phyloP scores from a whole-genome alignment of 345 rosid species.

The Salix brachista region DNA sequence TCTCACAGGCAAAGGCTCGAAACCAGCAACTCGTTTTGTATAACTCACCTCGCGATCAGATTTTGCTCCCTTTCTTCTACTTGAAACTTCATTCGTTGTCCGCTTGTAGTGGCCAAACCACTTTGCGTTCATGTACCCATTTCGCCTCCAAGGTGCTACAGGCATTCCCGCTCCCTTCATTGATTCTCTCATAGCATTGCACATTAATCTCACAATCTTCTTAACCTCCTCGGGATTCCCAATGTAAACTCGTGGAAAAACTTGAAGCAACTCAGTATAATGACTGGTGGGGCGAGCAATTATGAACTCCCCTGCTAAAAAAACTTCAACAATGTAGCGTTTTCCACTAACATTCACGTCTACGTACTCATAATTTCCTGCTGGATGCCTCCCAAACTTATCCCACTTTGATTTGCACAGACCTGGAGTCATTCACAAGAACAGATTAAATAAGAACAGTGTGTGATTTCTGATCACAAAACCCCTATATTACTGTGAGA shows the following conservation, averaged over 20 bases:
- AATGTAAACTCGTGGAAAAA: slow-evolving; percentile 47
- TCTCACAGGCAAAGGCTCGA: slow-evolving; percentile 14
- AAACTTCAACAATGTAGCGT: slow-evolving; percentile 61
- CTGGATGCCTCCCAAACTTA: slow-evolving; percentile 45
- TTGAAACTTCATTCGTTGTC: slow-evolving; percentile 40
- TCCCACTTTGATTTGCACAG: slow-evolving; percentile 89
- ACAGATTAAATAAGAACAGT: too few species aligned
- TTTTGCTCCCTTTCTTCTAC: not conserved
- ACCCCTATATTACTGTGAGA: too few species aligned
- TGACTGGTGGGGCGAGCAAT: slow-evolving; percentile 60
- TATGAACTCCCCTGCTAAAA: slow-evolving; percentile 49
- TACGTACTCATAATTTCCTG: slow-evolving; percentile 62
- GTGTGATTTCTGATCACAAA: too few species aligned
- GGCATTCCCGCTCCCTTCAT: slow-evolving; percentile 44
- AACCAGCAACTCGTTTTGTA: slow-evolving; percentile 22
- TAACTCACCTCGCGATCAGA: not conserved
- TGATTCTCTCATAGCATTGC: slow-evolving; percentile 48
- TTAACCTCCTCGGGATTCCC: slow-evolving; percentile 53
- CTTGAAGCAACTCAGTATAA: slow-evolving; percentile 38
- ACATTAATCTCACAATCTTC: slow-evolving; percentile 60
- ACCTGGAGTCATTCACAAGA: slow-evolving; percentile 31
- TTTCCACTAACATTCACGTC: slow-evolving; percentile 43
- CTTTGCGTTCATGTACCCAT: slow-evolving; percentile 70
- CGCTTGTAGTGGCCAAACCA: slow-evolving; percentile 72
- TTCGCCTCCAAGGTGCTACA: slow-evolving; percentile 84